Base-by-base conservation (phyloP, 139 green algal species). In the Auxenochlorella pyrenoidosa region DNA sequence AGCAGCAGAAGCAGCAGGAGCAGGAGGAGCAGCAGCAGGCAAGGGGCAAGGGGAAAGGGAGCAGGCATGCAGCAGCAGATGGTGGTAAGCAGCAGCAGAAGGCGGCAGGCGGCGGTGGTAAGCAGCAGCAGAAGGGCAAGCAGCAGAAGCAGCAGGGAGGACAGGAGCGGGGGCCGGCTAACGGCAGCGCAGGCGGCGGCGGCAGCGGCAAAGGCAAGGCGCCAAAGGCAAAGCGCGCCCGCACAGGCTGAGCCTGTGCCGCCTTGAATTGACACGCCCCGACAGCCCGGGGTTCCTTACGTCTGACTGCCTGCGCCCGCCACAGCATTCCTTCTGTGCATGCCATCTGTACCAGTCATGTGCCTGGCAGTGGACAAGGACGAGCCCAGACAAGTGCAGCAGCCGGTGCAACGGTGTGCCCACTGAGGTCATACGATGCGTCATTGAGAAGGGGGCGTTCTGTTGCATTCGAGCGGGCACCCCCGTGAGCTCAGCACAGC, bases 211-310 rank as follows among this genome's bases (percentile, higher is more conserved):
- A 79, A 43, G 65, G 1, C 32, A 86, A 79, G 66, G 43, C 82
- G 0, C 82, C 82, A 32, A 86, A 79, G 38, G 66, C 82, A 16
- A 86, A 86, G 82, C 59, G 38, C 3, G 82, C 30, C 16, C 82
- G 82, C 66, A 68, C 66, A 4, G 43, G 41, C 15, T 86, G 30
- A 84, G 22, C 22, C 15, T 1, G 13, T 1, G 71, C 71, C 18
- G 54, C 54, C 12, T 63, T 73, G 32, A 15, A 4, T 24, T 13
- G 22, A 63, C 54, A n/a, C n/a, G n/a, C n/a, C 54, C 54, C 22
- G 15, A 24, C 54, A 63, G 2, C 15, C 54, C 54, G 16, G 16
- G 54, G 2, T 4, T 26, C 22, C 10, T 63, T 13, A 2, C 16
- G 15, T 24, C 54, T 63, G 54, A 63, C 54, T 54, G 47, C 47